Conservation (phyloP, 805 yeast species). For the Teunomyces cretensis region DNA sequence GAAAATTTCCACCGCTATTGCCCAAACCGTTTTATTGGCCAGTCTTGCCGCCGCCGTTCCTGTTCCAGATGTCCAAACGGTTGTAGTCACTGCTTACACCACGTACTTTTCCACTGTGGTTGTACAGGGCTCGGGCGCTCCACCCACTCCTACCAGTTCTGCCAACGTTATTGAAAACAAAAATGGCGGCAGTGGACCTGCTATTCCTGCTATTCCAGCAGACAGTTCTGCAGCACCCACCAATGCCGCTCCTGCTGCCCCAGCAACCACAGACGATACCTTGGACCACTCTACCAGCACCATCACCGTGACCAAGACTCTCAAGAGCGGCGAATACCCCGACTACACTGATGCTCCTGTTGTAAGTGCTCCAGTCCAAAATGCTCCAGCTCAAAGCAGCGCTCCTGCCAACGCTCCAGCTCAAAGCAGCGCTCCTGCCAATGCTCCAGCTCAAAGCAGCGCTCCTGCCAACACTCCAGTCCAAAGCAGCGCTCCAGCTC, state of each 20-base stretch:
- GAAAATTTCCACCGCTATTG: slow-evolving; percentile 15
- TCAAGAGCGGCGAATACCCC: background rate
- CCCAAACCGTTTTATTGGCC: slow-evolving; percentile 15
- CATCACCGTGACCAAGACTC: background rate
- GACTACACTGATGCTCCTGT: background rate
- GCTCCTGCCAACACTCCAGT: slow-evolving; percentile 2
- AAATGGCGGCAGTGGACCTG: background rate
- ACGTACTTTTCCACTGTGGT: slow-evolving; percentile 17
- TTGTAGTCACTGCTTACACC: slow-evolving; percentile 22
- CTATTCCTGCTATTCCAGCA: background rate
- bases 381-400: background rate
- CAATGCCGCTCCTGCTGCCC: slow-evolving; percentile 6
- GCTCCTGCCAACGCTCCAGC: slow-evolving; percentile 1
- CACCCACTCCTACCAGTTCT: slow-evolving; percentile 9
- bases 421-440: background rate
- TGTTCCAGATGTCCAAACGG: slow-evolving; percentile 27
- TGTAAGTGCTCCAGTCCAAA: background rate
- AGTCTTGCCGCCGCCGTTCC: slow-evolving; percentile 19
- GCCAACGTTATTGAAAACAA: slow-evolving; percentile 11
- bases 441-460: background rate
- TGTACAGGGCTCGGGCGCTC: slow-evolving; percentile 13
- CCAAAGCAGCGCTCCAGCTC: slow-evolving; percentile 13
- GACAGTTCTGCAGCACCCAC: background rate
- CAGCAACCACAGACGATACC: slow-evolving; percentile 7
- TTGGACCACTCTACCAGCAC: background rate